Evolutionary conservation across 768 basidiomycete species (phyloP), one percentile per base, ranked within the genome.

Genomic region (Tulasnella sp.): DNA sequence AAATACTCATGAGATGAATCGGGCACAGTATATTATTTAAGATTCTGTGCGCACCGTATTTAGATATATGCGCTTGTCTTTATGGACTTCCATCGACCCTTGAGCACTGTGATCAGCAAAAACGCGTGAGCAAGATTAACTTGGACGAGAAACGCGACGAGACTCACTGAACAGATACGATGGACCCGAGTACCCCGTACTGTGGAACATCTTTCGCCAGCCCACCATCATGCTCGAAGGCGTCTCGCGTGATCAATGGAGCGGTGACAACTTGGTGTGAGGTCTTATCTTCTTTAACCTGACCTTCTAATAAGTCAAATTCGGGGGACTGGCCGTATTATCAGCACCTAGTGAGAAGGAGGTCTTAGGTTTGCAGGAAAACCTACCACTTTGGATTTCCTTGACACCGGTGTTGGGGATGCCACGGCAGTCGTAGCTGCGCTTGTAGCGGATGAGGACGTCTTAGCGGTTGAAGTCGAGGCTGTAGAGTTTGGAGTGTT

Each of bases 181-280:
- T 80, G 2, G 85, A 84, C 0, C 91, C 91, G 0, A 91, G 78
- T 0, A 92, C 86, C 0, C 90, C 91, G 76, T 92, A 91, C 77
- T 91, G 91, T 0, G 85, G 76, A 31, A 77, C 39, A 4, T 40
- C 0, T 2, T 42, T 31, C 2, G 25, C 7, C 15, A 70, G 29
- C 39, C 75, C 75, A 36, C 42, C 42, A 15, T 22, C 67, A 25
- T 29, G 54, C 5, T 6, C 25, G 29, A 37, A 58, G n/a, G 71
- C 76, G 34, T 77, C 76, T 17, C 76, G 38, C 15, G 76, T 77
- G 71, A 77, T 71, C 31, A 77, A 38, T 4, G 76, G 76, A 29
- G 76, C 76, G 17, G 76, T 77, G 8, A 71, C 64, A 5, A 52
- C 0, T n/a, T 77, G 40, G 70, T 77, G 76, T 25, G 58, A 64